phyloP scores from a whole-genome alignment of 2,329 filamentous ascomycete genomes.

The Tolypocladium inflatum region DNA sequence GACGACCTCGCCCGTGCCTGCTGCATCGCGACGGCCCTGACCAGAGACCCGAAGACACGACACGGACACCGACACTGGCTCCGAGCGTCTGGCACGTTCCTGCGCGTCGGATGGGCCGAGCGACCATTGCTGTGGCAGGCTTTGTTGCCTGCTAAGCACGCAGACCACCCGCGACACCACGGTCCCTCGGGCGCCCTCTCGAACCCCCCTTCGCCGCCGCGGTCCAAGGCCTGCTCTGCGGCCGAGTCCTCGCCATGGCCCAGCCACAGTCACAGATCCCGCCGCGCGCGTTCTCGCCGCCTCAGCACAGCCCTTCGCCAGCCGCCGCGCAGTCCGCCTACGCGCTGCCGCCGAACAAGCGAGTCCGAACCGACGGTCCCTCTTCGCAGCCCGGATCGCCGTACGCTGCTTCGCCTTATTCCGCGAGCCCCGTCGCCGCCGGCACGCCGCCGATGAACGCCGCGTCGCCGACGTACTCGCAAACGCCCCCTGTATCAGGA shows the following conservation, averaged over 20 bases:
- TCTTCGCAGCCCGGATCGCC: conserved; percentile 58
- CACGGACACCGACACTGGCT: neutral
- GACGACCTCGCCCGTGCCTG: conserved; percentile 13
- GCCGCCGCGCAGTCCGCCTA: conserved; percentile 43
- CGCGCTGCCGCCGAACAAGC: conserved; percentile 60
- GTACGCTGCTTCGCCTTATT: conserved; percentile 43
- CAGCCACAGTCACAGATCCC: conserved; percentile 45
- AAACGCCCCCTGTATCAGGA: conserved; percentile 20
- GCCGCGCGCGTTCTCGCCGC: conserved; percentile 51
- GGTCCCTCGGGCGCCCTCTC: neutral
- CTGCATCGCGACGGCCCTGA: conserved; percentile 3
- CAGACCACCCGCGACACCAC: conserved; percentile 8
- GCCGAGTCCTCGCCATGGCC: conserved; percentile 35
- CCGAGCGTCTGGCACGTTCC: conserved; percentile 2
- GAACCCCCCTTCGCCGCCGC: conserved; percentile 4
- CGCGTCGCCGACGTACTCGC: conserved; percentile 25
- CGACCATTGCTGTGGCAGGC: conserved; percentile 36
- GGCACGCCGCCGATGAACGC: conserved; percentile 29
- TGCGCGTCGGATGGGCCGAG: conserved; percentile 37
- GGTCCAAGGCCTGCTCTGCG: neutral
- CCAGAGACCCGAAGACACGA: neutral
- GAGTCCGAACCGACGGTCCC: conserved; percentile 49
- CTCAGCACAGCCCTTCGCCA: conserved; percentile 53
- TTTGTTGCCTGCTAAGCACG: conserved; percentile 34
- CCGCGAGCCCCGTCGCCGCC: conserved; percentile 33